A percentile compares a stretch with the other conserved stretches of the same genome.
phyloP scores from a whole-genome alignment of 108 stramenopile genomes.

The Chaetoceros tenuissimus region DNA sequence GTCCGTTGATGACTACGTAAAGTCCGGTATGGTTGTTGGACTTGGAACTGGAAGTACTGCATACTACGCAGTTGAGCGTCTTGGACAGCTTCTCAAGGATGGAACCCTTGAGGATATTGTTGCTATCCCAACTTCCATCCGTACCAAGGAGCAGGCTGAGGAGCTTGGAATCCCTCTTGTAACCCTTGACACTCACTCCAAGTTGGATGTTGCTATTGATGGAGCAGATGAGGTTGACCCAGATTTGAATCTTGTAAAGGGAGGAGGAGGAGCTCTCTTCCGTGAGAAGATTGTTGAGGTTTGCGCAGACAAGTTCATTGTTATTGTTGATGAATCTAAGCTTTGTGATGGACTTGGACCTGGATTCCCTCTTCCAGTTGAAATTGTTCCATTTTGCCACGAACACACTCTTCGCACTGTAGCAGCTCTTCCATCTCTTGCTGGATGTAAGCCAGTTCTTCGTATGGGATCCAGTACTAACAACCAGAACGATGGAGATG shows the following conservation, averaged over 20 bases:
- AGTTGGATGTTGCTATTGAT: constrained; percentile 98
- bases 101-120: constrained; percentile 93
- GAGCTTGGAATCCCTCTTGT: constrained; percentile 88
- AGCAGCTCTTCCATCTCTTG: constrained; percentile 73
- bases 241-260: constrained; percentile 94
- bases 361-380: constrained; percentile 90
- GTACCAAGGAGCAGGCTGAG: constrained; percentile 95
- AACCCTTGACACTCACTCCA: constrained; percentile 89
- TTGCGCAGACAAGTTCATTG: constrained; percentile 77
- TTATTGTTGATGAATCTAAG: constrained; percentile 95
- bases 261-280: constrained; percentile 92
- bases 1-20: constrained; percentile 88
- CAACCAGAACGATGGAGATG: constrained; percentile 86
- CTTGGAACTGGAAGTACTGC: constrained; percentile 98
- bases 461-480: constrained; percentile 74
- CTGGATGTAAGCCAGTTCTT: constrained; percentile 86
- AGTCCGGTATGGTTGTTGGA: constrained; percentile 97
- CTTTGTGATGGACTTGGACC: constrained; percentile 91
- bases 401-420: constrained; percentile 91
- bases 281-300: constrained; percentile 97
- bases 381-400: constrained; percentile 95
- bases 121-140: constrained; percentile 94
- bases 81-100: constrained; percentile 81
- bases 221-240: constrained; percentile 98
- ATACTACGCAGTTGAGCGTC: constrained; percentile 97